A percentile compares a stretch with the other conserved stretches of the same genome.
Conservation (phyloP, 371 early-diverging fungal genomes). For the Homolaphlyctis polyrhiza region DNA sequence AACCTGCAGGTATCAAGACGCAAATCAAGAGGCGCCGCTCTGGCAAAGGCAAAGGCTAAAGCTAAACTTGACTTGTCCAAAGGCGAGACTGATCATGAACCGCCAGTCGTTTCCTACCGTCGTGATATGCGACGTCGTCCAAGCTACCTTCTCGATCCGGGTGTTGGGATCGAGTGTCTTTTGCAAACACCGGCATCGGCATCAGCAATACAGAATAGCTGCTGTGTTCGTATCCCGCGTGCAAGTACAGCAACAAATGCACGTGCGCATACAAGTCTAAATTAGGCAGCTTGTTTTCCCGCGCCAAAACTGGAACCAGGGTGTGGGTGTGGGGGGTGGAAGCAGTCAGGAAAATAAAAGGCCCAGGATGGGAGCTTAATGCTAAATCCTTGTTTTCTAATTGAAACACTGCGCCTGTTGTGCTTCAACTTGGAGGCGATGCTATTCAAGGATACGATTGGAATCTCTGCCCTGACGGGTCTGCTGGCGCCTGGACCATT, state of each 20-base stretch:
- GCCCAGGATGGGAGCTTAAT: too few relatives aligned
- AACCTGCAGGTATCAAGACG: background rate
- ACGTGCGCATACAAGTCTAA: background rate
- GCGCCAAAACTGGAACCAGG: background rate
- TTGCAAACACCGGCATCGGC: background rate
- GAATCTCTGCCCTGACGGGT: too few relatives aligned
- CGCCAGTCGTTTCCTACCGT: too few relatives aligned
- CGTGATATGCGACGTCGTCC: too few relatives aligned
- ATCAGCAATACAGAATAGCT: background rate
- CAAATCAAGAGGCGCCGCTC: background rate
- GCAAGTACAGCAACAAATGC: background rate
- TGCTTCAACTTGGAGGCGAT: too few relatives aligned
- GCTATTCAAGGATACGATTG: too few relatives aligned
- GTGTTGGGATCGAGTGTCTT: background rate
- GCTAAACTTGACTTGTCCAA: background rate
- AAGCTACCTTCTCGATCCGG: background rate
- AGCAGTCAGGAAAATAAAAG: background rate
- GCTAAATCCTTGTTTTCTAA: too few relatives aligned
- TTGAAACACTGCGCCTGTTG: too few relatives aligned
- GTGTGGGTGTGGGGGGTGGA: background rate
- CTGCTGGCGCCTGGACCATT: too few relatives aligned
- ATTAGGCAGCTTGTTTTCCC: background rate
- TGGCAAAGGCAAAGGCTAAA: background rate
- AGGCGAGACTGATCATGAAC: background rate
- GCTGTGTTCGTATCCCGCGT: background rate